Base-by-base conservation (phyloP, 2,329 filamentous ascomycete species). In the Diaporthe batatas region DNA sequence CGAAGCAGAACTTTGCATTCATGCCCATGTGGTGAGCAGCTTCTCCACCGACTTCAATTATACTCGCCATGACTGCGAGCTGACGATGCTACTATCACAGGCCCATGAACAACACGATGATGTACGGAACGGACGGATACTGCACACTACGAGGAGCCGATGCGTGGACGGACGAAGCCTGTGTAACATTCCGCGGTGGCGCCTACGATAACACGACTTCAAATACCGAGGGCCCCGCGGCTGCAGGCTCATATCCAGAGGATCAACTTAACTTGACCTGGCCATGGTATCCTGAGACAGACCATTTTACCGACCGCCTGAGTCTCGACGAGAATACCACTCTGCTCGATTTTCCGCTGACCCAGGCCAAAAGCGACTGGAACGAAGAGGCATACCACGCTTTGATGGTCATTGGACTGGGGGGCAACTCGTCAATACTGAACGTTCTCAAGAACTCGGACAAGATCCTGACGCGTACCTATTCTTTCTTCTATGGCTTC, bases 401-500 rank as follows among this genome's bases (percentile, higher is more conserved):
- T 3, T 75, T 76, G 73, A 76, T 74, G 51, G 75, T 58, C n/a
- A 14, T 80, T 25, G 79, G 80, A 3, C 71, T 82, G 25, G 80
- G 79, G 6, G 57, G 70, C 11, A 79, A 81, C 64, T 82, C 81
- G 32, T 79, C 80, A 1, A 65, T 82, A 39, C 72, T 83, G 6
- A 73, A 73, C 18, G 54, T 74, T 14, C 77, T 82, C 18, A 72
- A 76, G 55, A 47, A 71, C 36, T 64, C 77, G 6, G 77, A 77
- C n/a, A 68, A 76, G 47, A 82, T 81, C 70, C 73, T 75, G 6
- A 78, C 78, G 44, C 77, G 77, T 34, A 77, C 76, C 21, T 82
- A 79, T 74, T 78, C 78, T 32, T 76, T 80, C 23, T 82, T 80
- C 68, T 82, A 78, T 77, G 81, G 80, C 18, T 72, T 57, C 16